A percentile compares a stretch with the other conserved stretches of the same genome.
Evolutionary conservation across 2,329 filamentous ascomycete species (phyloP).

Genomic region (Ophiocordyceps australis): DNA sequence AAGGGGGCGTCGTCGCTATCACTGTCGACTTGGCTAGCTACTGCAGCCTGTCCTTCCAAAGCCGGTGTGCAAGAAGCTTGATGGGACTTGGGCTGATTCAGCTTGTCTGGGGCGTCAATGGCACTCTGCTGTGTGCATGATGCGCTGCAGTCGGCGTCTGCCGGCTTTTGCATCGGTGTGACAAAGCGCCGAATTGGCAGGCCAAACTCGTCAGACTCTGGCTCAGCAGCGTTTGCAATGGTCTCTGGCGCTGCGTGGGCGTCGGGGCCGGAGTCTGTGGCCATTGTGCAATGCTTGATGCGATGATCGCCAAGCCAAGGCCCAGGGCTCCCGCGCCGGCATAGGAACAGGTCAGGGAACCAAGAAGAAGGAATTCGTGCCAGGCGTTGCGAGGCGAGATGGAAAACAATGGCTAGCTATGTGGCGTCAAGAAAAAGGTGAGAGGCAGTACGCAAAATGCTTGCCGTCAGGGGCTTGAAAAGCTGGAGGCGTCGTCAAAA

Average conservation of each 20-base stretch:
- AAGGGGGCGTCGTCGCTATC: slow-evolving; percentile 20
- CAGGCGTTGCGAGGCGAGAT: slow-evolving; percentile 4
- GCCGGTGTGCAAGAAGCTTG: neutral
- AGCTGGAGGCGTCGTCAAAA: slow-evolving; percentile 1
- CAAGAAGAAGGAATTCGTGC: no score
- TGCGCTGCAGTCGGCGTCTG: slow-evolving; percentile 2
- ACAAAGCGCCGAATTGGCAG: slow-evolving; percentile 39
- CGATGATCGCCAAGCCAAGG: neutral
- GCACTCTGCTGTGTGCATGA: neutral
- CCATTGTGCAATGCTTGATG: slow-evolving; percentile 7
- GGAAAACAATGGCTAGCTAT: slow-evolving; percentile 6
- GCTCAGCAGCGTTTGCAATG: slow-evolving; percentile 7
- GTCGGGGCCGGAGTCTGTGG: slow-evolving; percentile 9
- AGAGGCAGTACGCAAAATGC: slow-evolving; percentile 3
- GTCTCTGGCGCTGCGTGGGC: slow-evolving; percentile 8
- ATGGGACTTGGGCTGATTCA: neutral
- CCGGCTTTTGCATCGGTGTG: slow-evolving; percentile 10
- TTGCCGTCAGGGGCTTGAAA: neutral
- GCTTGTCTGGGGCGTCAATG: neutral
- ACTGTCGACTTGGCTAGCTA: slow-evolving; percentile 6
- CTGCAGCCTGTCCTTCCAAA: neutral
- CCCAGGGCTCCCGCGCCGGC: slow-evolving; percentile 7
- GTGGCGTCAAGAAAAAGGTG: neutral
- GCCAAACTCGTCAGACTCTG: slow-evolving; percentile 53
- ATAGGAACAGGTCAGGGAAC: no score